These are phyloP conservation scores for Xanthoconium separans DNA, from an alignment of 1,284 basidiomycete genomes.

Conservation along the genomic window DNA sequence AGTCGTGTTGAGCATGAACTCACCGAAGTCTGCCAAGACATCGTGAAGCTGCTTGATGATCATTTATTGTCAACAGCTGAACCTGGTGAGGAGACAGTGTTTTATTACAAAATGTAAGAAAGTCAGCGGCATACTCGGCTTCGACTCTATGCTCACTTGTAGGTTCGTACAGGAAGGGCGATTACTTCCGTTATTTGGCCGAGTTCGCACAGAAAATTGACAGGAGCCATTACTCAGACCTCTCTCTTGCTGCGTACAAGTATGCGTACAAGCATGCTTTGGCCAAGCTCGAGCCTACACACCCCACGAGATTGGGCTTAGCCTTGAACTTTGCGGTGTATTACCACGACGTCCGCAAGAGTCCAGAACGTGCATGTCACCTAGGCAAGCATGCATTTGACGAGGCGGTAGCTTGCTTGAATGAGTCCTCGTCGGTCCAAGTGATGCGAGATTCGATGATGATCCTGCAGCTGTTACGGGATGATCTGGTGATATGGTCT, in stretches of 20 bases:
- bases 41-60: conserved; percentile 53
- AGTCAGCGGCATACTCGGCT: background rate
- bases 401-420: conserved; percentile 56
- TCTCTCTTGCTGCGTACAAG: conserved; percentile 64
- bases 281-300: conserved; percentile 54
- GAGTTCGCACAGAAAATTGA: conserved; percentile 58
- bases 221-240: conserved; percentile 45
- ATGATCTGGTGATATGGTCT: conserved; percentile 66
- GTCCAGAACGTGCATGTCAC: conserved; percentile 90
- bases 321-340: conserved; percentile 97
- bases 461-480: conserved; percentile 63
- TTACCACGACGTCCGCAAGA: conserved; percentile 94
- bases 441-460: conserved; percentile 61
- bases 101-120: conserved; percentile 66
- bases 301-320: conserved; percentile 80
- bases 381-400: conserved; percentile 78
- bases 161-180: conserved; percentile 52
- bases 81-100: conserved; percentile 63
- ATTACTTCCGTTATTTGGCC: conserved; percentile 69
- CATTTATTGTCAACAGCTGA: conserved; percentile 54
- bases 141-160: conserved; percentile 11
- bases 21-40: conserved; percentile 55
- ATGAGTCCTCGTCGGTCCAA: conserved; percentile 40
- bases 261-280: conserved; percentile 65
- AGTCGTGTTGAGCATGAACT: conserved; percentile 57